These are phyloP conservation scores for Fonsecaea multimorphosa DNA, from an alignment of 2,329 filamentous ascomycete species.

Conservation along the genomic window DNA sequence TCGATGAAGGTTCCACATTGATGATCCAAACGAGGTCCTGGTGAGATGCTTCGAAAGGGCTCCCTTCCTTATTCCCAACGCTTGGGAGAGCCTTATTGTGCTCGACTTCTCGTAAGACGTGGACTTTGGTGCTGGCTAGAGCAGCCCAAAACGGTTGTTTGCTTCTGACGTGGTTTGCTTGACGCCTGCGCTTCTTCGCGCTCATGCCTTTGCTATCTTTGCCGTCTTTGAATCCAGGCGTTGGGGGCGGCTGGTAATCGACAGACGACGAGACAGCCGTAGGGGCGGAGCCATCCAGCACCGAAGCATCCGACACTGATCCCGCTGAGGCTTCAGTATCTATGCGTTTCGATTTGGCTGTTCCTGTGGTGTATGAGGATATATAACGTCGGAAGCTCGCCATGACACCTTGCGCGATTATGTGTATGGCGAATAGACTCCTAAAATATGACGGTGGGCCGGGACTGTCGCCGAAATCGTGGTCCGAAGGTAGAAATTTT, in stretches of 20 bases:
- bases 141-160: constrained; percentile 94
- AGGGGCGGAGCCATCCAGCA: constrained; percentile 49
- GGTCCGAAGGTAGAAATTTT: constrained; percentile 50
- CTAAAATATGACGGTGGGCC: constrained; percentile 53
- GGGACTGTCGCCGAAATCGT: constrained; percentile 46
- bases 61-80: constrained; percentile 31
- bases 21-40: constrained; percentile 56
- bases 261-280: constrained; percentile 50
- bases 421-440: constrained; percentile 57
- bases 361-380: constrained; percentile 51
- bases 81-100: constrained; percentile 63
- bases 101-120: constrained; percentile 89
- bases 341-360: constrained; percentile 49
- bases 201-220: constrained; percentile 64
- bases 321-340: constrained; percentile 55
- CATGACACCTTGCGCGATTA: constrained; percentile 55
- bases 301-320: constrained; percentile 50
- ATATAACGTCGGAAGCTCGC: constrained; percentile 56
- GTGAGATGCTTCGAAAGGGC: constrained; percentile 44
- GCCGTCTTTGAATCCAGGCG: constrained; percentile 59
- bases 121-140: constrained; percentile 93
- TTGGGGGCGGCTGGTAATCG: constrained; percentile 57
- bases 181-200: constrained; percentile 84
- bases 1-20: constrained; percentile 53
- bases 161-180: constrained; percentile 87